Conservation (phyloP, 148 eudicot genomes). For the Agrostemma githago region DNA sequence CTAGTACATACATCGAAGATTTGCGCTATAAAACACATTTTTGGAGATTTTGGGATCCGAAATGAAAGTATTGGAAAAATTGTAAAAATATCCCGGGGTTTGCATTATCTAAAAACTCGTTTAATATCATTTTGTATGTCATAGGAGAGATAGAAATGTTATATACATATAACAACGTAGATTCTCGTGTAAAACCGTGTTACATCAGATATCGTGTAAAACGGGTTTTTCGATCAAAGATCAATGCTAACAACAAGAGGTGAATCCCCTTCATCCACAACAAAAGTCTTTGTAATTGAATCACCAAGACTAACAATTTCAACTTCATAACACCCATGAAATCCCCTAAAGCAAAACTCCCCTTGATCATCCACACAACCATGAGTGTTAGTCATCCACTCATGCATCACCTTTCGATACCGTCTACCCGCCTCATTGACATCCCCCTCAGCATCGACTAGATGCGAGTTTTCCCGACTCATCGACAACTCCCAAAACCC, state of each 20-base stretch:
- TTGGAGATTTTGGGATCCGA: too few species aligned
- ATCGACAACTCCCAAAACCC: constrained; percentile 95
- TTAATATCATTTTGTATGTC: not conserved
- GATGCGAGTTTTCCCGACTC: constrained; percentile 62
- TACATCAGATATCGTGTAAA: too few species aligned
- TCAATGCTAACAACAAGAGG: constrained; percentile 38
- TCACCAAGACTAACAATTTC: constrained; percentile 34
- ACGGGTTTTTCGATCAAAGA: too few species aligned
- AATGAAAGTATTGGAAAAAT: too few species aligned
- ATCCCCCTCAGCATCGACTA: constrained; percentile 91
- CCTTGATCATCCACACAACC: constrained; percentile 68
- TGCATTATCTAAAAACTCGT: not conserved
- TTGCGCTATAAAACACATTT: too few species aligned
- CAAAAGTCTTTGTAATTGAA: constrained; percentile 56
- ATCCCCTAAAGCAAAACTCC: constrained; percentile 69
- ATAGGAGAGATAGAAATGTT: too few species aligned
- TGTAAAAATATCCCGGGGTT: too few species aligned
- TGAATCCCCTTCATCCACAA: constrained; percentile 61
- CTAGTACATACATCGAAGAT: too few species aligned
- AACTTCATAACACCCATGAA: constrained; percentile 74
- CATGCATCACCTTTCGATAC: constrained; percentile 55
- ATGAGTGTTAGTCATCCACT: constrained; percentile 58
- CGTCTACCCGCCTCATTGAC: constrained; percentile 75
- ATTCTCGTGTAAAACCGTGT: too few species aligned
- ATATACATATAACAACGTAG: too few species aligned